Percentiles rank a stretch among this genome's conserved stretches.
These are phyloP conservation scores for Musa balbisiana DNA, from an alignment of 202 grass and related monocot species.

Conservation along the genomic window DNA sequence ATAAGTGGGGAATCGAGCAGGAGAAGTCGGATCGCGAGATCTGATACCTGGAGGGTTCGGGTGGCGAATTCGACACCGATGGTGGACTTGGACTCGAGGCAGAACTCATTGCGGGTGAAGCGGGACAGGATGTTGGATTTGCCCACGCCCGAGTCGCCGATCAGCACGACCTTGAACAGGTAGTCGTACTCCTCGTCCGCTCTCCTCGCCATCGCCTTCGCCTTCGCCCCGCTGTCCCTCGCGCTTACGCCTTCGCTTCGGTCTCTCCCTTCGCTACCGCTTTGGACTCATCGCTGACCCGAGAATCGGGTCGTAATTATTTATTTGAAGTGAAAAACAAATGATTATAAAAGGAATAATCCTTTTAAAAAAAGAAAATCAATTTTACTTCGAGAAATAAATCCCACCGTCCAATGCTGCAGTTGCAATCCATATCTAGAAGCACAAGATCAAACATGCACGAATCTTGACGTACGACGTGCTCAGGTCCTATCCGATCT, in stretches of 20 bases:
- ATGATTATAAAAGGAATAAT: too few relatives aligned
- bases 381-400: too few relatives aligned
- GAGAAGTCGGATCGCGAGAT: neutral
- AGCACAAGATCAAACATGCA: too few relatives aligned
- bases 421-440: too few relatives aligned
- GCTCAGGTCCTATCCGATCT: too few relatives aligned
- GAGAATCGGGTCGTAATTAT: too few relatives aligned
- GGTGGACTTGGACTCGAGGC: conserved; percentile 30
- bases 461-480: too few relatives aligned
- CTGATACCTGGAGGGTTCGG: conserved; percentile 17
- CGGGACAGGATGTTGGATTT: conserved; percentile 27
- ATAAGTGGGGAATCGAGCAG: too few relatives aligned
- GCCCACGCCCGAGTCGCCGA: conserved; percentile 17
- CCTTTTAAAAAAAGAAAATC: too few relatives aligned
- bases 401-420: too few relatives aligned
- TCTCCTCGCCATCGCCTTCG: neutral
- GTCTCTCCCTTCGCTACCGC: too few relatives aligned
- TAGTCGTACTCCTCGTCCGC: conserved; percentile 17
- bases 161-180: conserved; percentile 15
- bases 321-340: too few relatives aligned
- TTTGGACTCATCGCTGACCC: neutral
- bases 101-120: conserved; percentile 29
- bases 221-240: neutral
- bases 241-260: neutral
- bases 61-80: conserved; percentile 33